Base-by-base conservation (phyloP, 371 early-diverging fungal species). In the Sporodiniella umbellata region DNA sequence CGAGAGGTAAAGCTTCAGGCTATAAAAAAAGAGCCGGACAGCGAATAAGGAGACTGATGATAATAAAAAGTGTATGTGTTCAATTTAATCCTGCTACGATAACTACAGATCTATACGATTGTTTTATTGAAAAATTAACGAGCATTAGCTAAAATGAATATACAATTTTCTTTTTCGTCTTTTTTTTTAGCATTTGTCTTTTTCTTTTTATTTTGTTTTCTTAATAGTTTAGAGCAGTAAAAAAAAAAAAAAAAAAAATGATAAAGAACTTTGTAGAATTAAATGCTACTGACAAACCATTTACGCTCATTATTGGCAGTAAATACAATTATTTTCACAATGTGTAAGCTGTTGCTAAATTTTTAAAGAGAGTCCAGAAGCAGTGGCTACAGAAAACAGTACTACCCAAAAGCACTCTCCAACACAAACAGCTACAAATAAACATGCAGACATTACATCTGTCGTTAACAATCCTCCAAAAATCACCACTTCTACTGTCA, bases 1-100 rank as follows among this genome's bases (percentile, higher is more conserved):
- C 42, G 58, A 43, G 48, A 54, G 42, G 14, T 40, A 45, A 40
- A 40, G 24, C 23, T 31, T 40, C 15, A 40, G 23, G 42, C 5
- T 40, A 15, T 18, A 40, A 18, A 31, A 44, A 26, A 44, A 24
- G 11, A 28, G 21, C 18, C 25, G 42, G 19, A 47, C 47, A n/a
- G 24, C 33, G n/a, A n/a, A n/a, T n/a, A n/a, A n/a, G 3, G 49
- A 44, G 15, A 33, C 51, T 2, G 19, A 33, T 14, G 39, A 56
- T 14, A 24, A 51, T 26, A 56, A 43, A 43, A 43, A 26, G 26
- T 14, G 7, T 40, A 21, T 18, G 15, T 19, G 40, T 21, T 40
- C 40, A 19, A 19, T 18, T 18, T n/a, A n/a, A 37, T 37, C 18
- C 1, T 14, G 18, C 14, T 7, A 37, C n/a, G 40, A 40, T 19